Conservation (phyloP, 2,329 filamentous ascomycete genomes). For the Pseudopyricularia cyperi region DNA sequence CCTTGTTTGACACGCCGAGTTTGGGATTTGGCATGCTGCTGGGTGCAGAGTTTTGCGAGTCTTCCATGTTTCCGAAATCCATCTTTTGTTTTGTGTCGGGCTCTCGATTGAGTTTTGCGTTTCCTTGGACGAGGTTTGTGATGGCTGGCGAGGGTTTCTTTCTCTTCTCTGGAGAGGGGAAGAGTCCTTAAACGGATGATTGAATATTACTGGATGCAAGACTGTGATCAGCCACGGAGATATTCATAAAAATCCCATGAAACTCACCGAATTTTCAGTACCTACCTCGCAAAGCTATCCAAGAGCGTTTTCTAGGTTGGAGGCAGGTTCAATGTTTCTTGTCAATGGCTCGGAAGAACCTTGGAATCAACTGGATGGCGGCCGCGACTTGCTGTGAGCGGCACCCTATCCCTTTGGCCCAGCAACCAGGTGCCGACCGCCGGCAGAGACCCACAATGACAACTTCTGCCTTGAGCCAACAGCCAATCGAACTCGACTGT, state of each 20-base stretch:
- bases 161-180: not conserved
- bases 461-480: not conserved
- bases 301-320: not conserved
- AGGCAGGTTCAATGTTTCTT: not conserved
- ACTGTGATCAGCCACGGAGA: not conserved
- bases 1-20: conserved; percentile 41
- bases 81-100: conserved; percentile 17
- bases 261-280: not conserved
- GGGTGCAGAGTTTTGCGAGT: conserved; percentile 56
- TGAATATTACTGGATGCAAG: not conserved
- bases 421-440: not conserved
- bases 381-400: not conserved
- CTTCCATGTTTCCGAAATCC: conserved; percentile 38
- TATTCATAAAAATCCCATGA: not conserved
- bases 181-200: not conserved
- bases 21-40: conserved; percentile 52
- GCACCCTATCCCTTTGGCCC: not conserved
- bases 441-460: not conserved
- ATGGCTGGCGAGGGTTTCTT: not conserved
- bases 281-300: not conserved
- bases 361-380: not conserved
- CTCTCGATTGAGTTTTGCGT: not conserved
- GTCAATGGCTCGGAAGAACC: not conserved
- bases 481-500: not conserved
- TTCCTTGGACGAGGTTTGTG: not conserved